Evolutionary conservation across 805 yeast species (phyloP).

Genomic region (Monosporozyma aquatica): DNA sequence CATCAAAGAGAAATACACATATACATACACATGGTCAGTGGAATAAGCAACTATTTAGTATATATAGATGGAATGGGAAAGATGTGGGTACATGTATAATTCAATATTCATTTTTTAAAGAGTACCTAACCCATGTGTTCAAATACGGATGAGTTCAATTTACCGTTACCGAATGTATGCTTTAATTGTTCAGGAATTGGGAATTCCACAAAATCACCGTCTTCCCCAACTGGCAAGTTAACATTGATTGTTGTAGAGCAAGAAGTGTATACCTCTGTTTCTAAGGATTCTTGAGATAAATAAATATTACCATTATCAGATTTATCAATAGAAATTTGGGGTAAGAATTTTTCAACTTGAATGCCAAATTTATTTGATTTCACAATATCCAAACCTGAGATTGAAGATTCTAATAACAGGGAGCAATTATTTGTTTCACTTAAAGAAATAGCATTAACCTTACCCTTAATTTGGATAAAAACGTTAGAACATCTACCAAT

Average conservation of each 20-base stretch:
- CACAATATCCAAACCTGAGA: slow-evolving; percentile 82
- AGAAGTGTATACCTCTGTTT: slow-evolving; percentile 72
- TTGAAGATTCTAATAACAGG: slow-evolving; percentile 71
- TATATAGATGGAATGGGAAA: too few species aligned
- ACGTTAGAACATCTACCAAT: slow-evolving; percentile 71
- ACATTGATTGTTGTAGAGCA: slow-evolving; percentile 79
- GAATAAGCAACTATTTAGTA: too few species aligned
- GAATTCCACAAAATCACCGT: slow-evolving; percentile 66
- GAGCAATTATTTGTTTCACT: slow-evolving; percentile 66
- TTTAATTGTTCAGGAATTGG: slow-evolving; percentile 89
- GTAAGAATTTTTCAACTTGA: slow-evolving; percentile 75
- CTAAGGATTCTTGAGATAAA: slow-evolving; percentile 60
- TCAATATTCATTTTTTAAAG: too few species aligned
- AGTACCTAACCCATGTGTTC: slow-evolving; percentile 66
- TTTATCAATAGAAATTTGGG: slow-evolving; percentile 81
- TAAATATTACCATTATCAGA: slow-evolving; percentile 79
- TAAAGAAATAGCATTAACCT: slow-evolving; percentile 79
- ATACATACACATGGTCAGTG: background rate
- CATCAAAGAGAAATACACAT: slow-evolving; percentile 1
- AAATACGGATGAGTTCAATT: slow-evolving; percentile 60
- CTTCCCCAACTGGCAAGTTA: slow-evolving; percentile 65
- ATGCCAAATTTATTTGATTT: slow-evolving; percentile 73
- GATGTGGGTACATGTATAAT: too few species aligned
- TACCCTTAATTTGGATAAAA: slow-evolving; percentile 79
- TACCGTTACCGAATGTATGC: slow-evolving; percentile 57